These are phyloP conservation scores for Fusarium pseudocircinatum DNA, from an alignment of 2,329 filamentous ascomycete species.

Conservation along the genomic window DNA sequence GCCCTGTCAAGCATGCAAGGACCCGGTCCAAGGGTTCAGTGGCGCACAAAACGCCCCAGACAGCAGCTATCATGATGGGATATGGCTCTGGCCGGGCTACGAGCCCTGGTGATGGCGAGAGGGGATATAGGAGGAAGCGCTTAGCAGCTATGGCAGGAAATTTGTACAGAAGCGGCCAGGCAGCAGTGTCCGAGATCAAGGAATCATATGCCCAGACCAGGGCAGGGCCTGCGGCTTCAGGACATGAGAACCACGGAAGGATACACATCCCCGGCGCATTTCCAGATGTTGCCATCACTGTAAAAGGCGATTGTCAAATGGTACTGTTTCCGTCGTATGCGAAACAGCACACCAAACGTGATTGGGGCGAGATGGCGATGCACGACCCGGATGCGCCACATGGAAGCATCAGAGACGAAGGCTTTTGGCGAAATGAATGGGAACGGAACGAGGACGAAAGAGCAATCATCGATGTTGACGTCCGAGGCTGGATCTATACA, in stretches of 20 bases:
- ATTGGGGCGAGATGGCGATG: slow-evolving; percentile 46
- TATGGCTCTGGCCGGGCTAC: slow-evolving; percentile 45
- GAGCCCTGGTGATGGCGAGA: slow-evolving; percentile 57
- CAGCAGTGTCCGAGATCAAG: slow-evolving; percentile 66
- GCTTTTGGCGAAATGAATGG: slow-evolving; percentile 84
- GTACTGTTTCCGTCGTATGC: slow-evolving; percentile 95
- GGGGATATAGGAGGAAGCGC: slow-evolving; percentile 79
- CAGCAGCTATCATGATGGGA: slow-evolving; percentile 37
- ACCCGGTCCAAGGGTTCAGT: slow-evolving; percentile 44
- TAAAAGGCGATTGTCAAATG: slow-evolving; percentile 88
- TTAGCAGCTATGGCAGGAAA: slow-evolving; percentile 72
- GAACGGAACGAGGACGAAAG: slow-evolving; percentile 81
- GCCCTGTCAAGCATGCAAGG: slow-evolving; percentile 47
- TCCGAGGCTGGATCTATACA: slow-evolving; percentile 93
- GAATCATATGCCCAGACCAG: slow-evolving; percentile 68
- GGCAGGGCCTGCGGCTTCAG: slow-evolving; percentile 45
- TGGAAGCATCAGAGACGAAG: slow-evolving; percentile 66
- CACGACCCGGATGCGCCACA: slow-evolving; percentile 45
- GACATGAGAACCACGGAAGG: slow-evolving; percentile 44
- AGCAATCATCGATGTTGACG: slow-evolving; percentile 91
- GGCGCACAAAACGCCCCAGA: slow-evolving; percentile 45
- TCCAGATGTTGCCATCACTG: slow-evolving; percentile 83
- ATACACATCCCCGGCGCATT: slow-evolving; percentile 77
- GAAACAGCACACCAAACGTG: slow-evolving; percentile 70
- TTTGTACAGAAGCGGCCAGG: slow-evolving; percentile 65